A percentile compares a stretch with the other conserved stretches of the same genome.
phyloP scores from a whole-genome alignment of 306 rosid genomes.

The Begonia fuchsioides region DNA sequence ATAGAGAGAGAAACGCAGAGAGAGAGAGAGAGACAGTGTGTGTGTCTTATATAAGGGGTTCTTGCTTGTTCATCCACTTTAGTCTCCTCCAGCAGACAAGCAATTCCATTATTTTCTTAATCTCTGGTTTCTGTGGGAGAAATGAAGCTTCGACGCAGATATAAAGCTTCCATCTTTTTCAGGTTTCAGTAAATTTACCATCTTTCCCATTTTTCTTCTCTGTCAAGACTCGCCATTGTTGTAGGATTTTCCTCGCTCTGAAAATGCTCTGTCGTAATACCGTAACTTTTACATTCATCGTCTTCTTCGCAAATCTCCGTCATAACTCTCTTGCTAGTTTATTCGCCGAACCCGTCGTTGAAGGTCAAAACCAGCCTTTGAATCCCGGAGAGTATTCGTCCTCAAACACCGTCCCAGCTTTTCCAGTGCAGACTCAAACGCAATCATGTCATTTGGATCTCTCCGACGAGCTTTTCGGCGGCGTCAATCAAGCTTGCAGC shows the following conservation, averaged over 20 bases:
- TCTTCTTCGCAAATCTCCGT: conserved; percentile 8
- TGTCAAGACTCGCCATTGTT: background rate
- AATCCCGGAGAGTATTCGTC: conserved; percentile 34
- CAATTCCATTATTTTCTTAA: no score
- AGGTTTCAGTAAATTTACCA: no score
- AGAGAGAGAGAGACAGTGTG: no score
- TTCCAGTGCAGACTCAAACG: conserved; percentile 52
- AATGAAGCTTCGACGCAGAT: no score
- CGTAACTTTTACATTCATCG: conserved; percentile 10
- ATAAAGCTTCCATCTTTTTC: no score
- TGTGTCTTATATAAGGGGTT: no score
- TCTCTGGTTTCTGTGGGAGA: no score
- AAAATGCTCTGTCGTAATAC: conserved; percentile 15
- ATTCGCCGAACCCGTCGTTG: conserved; percentile 49
- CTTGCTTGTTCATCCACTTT: no score
- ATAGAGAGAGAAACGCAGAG: no score
- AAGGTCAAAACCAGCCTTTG: conserved; percentile 33
- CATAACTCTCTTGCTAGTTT: conserved; percentile 29
- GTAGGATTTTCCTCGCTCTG: background rate
- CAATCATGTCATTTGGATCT: conserved; percentile 68
- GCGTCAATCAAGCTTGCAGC: conserved; percentile 78
- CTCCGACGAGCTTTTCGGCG: conserved; percentile 86
- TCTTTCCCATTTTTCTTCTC: no score
- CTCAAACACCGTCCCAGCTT: conserved; percentile 68
- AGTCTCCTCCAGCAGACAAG: no score